Base-by-base conservation (phyloP, 2,329 filamentous ascomycete genomes). In the Claviceps humidiphila region DNA sequence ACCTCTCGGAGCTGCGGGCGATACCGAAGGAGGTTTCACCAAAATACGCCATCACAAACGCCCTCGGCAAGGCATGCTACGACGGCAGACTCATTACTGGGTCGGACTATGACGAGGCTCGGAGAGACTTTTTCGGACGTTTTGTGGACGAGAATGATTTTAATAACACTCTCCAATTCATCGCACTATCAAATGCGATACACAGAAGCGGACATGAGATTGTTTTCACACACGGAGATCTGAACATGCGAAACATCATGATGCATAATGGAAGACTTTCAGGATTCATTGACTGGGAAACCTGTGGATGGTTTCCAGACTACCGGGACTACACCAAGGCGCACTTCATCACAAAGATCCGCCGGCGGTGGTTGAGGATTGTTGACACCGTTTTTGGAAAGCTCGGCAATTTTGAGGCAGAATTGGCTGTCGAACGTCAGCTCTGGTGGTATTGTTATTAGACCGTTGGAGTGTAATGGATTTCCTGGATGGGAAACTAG, bases 171-270 rank as follows among this genome's bases (percentile, higher is more conserved):
- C 51, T 55, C 0, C 40, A 20, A 5, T 16, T 49, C 2, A 17
- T 17, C 0, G 50, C 44, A 0, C 20, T 57, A 5, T 53, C 53
- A 5, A 17, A 20, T 42, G 40, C 53, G 17, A 44, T 40, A 8
- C 54, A 56, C 5, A 7, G 16, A 9, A 45, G 22, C 14, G 52
- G 50, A 2, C 53, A 59, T 24, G 11, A 22, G 0, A 53, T 59
- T 16, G 64, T 71, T 0, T 73, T 78, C 52, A 74, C 73, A 1
- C 74, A 78, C 22, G 60, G 62, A 6, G 62, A 67, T 34, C 51
- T 68, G 0, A 63, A 60, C 26, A 58, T 58, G 47, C 34, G 61
- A 0, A 68, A 67, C 34, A 53, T 66, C 5, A 17, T 67, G 1
- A 57, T 63, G 0, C 22, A 22, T 22, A 22, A 22, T 22, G 22